These are phyloP conservation scores for Jaltomata sinuosa DNA, from an alignment of 257 asterid species.

Conservation along the genomic window DNA sequence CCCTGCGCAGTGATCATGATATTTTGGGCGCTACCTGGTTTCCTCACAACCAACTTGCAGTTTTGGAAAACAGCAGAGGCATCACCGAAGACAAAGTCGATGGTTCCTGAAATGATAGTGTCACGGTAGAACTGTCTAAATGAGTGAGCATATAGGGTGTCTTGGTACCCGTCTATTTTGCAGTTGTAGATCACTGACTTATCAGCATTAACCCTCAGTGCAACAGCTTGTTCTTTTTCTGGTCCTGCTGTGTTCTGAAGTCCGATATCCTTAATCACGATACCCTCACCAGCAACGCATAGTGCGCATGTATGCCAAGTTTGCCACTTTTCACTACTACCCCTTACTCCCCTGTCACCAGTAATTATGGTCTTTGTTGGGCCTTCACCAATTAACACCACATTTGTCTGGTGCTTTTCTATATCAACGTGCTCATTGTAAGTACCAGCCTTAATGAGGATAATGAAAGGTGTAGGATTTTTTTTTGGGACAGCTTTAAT, in stretches of 20 bases:
- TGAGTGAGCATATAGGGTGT: conserved; percentile 46
- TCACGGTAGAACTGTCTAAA: conserved; percentile 44
- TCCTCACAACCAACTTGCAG: conserved; percentile 40
- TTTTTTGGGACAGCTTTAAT: conserved; percentile 1
- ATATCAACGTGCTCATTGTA: conserved; percentile 17
- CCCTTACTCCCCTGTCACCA: conserved; percentile 15
- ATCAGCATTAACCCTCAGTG: conserved; percentile 45
- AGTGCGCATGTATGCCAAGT: neutral
- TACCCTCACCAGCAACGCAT: neutral
- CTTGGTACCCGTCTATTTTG: conserved; percentile 41
- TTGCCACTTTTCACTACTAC: conserved; percentile 5
- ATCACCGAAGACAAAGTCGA: conserved; percentile 54
- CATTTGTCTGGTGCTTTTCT: conserved; percentile 10
- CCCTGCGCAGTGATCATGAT: conserved; percentile 62
- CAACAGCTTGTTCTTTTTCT: conserved; percentile 46
- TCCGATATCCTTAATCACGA: conserved; percentile 38
- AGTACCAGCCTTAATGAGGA: conserved; percentile 26
- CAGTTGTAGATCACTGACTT: conserved; percentile 33
- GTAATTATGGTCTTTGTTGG: conserved; percentile 29
- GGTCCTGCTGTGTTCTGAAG: conserved; percentile 63
- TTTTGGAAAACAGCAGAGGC: conserved; percentile 37
- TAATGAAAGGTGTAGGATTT: conserved; percentile 8
- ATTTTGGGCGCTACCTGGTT: conserved; percentile 21
- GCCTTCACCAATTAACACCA: conserved; percentile 38
- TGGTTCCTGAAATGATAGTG: conserved; percentile 50